Base-by-base conservation (phyloP, 331 rosid species). In the Acacia concinna region DNA sequence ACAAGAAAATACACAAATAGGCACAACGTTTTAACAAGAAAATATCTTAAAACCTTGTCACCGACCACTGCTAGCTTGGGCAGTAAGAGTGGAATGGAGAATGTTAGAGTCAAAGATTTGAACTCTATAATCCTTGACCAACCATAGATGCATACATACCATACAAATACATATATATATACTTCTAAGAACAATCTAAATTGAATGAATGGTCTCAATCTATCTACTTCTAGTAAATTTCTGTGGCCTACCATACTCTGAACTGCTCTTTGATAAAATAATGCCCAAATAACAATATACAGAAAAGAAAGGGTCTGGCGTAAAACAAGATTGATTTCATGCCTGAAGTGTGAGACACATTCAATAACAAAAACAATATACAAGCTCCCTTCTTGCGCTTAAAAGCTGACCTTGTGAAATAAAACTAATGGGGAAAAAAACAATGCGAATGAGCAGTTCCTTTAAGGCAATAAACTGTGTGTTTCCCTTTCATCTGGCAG, bases 371-470 rank as follows among this genome's bases (percentile, higher is more conserved):
- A 68, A 23, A 14, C 54, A 68, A 84, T 78, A 84, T 81, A 84
- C 43, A 60, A 76, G 78, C 78, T 84, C 49, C 59, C 82, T 78
- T 49, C 78, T 74, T 77, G 69, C 81, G 54, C 60, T 77, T 68
- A 77, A 78, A 78, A 81, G 84, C 87, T 85, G 63, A 49, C 82
- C 79, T 73, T 67, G 21, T 74, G 63, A 68, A 82, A 85, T 77
- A 76, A 71, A 81, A 84, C 84, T 84, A 84, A 74, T 63, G 74
- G 75, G 56, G 62, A 89, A 79, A 89, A 79, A 77, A 86, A 87
- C 71, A 34, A 8, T 38, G 73, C 49, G 74, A 79, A 30, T 51
- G 14, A 74, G 82, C 80, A 71, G 38, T 71, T 78, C 40, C 78
- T 49, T 81, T 40, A 60, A 59, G 63, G 77, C 51, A 79, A 64